A percentile compares a stretch with the other conserved stretches of the same genome.
phyloP scores from a whole-genome alignment of 345 rosid genomes.

The Conringia planisiliqua region DNA sequence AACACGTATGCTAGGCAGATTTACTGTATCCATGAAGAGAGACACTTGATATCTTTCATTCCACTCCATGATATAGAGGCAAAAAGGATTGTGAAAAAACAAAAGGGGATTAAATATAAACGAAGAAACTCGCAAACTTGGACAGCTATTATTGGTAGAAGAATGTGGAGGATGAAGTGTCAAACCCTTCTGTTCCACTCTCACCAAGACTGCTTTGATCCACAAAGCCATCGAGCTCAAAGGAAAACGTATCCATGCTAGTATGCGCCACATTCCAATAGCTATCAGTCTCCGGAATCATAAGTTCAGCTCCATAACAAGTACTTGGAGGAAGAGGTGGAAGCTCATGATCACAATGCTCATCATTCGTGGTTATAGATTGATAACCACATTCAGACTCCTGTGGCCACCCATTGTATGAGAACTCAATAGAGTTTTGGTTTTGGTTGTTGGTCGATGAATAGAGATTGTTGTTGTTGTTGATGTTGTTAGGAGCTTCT shows the following conservation, averaged over 20 bases:
- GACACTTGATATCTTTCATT: background rate
- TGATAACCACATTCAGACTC: conserved; percentile 30
- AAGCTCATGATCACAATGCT: conserved; percentile 51
- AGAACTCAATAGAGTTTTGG: conserved; percentile 28
- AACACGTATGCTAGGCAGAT: no score
- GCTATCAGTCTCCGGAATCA: conserved; percentile 33
- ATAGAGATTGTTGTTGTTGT: conserved; percentile 21
- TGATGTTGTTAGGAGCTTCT: conserved; percentile 6
- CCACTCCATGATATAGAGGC: conserved; percentile 1
- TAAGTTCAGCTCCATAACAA: conserved; percentile 38
- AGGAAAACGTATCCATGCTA: background rate
- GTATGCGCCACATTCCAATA: conserved; percentile 24
- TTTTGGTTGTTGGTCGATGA: conserved; percentile 12
- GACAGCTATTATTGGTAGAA: conserved; percentile 24
- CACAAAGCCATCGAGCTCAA: conserved; percentile 26
- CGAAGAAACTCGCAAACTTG: conserved; percentile 5
- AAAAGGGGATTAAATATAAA: background rate
- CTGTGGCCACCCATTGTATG: conserved; percentile 39
- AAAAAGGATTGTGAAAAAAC: conserved; percentile 4
- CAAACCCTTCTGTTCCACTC: conserved; percentile 21
- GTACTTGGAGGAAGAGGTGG: conserved; percentile 88
- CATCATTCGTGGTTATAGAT: conserved; percentile 36
- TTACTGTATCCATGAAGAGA: background rate
- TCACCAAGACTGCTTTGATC: conserved; percentile 21
- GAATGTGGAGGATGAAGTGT: conserved; percentile 2